Conservation (phyloP, 1,284 basidiomycete genomes). For the Vanrija sp. region DNA sequence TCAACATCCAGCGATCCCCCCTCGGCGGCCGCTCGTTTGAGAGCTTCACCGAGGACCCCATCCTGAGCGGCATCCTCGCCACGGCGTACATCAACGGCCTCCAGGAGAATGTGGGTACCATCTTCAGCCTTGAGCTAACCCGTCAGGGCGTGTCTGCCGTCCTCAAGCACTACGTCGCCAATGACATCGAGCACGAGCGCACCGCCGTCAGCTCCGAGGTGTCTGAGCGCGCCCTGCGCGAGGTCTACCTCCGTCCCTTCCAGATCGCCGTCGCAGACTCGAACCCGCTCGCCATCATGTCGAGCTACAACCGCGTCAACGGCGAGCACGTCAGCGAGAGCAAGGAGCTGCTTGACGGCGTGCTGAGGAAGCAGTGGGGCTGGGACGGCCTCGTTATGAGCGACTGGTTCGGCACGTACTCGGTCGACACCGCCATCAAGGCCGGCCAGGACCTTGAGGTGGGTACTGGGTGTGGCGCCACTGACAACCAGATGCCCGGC, state of each 20-base stretch:
- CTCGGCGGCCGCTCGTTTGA: slow-evolving; percentile 55
- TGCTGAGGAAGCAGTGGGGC: slow-evolving; percentile 59
- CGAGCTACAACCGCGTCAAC: slow-evolving; percentile 57
- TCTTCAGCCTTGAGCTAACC: too few species aligned
- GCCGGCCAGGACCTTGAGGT: slow-evolving; percentile 62
- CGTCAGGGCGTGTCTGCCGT: slow-evolving; percentile 58
- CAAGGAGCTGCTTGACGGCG: slow-evolving; percentile 52
- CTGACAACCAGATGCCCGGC: slow-evolving; percentile 46
- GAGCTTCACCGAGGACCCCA: slow-evolving; percentile 72
- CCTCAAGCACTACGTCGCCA: slow-evolving; percentile 36
- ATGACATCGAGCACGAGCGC: slow-evolving; percentile 23
- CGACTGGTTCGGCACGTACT: slow-evolving; percentile 59
- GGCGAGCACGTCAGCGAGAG: slow-evolving; percentile 70
- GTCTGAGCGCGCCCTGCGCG: slow-evolving; percentile 64
- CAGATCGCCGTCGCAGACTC: slow-evolving; percentile 69
- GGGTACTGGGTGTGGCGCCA: slow-evolving; percentile 62
- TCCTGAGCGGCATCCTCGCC: slow-evolving; percentile 63
- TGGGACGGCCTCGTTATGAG: slow-evolving; percentile 65
- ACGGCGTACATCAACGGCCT: slow-evolving; percentile 68
- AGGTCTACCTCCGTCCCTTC: slow-evolving; percentile 77
- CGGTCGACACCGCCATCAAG: slow-evolving; percentile 61
- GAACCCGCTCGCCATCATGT: slow-evolving; percentile 48
- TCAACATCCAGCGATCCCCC: slow-evolving; percentile 71
- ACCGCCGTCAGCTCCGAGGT: slow-evolving; percentile 45
- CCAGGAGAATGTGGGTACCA: slow-evolving; percentile 55